Base-by-base conservation (phyloP, 2,329 filamentous ascomycete species). In the Bertia moriformis region DNA sequence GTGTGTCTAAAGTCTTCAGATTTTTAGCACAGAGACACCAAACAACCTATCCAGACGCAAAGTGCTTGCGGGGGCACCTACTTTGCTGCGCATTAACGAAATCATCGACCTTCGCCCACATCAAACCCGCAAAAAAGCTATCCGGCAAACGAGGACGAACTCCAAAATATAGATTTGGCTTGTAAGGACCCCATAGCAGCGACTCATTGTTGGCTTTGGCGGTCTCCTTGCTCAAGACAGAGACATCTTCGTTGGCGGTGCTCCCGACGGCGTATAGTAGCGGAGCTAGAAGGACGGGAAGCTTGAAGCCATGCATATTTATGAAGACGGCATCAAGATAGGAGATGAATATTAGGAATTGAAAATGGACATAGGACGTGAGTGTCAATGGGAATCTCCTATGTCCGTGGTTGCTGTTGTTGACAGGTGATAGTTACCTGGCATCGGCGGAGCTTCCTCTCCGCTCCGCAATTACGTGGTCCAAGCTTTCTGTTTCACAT, bases 181-280 rank as follows among this genome's bases (percentile, higher is more conserved):
- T 76, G 62, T 96, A 98, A 1, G 91, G 86, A 0, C 91, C 91
- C 91, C 91, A 98, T 64, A 96, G 69, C 49, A 98, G 67, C 52
- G 82, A 89, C 52, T 93, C 72, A 58, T 96, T 94, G 52, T 73
- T 74, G 18, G 45, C 44, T 18, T 51, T 40, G 4, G 48, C 51
- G 38, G 61, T 51, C 48, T 66, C 63, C 43, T 55, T 38, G 24
- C 20, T 38, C 29, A 45, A 19, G 22, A 45, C 33, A 18, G 38
- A 40, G n/a, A 24, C 41, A 30, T 42, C 40, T 5, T 38, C 41
- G n/a, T 7, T 7, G 15, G 10, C 32, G 17, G 32, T 7, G 15
- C 7, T 15, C 12, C 12, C 32, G 15, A 35, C 15, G 7, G 12
- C 15, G 17, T 35, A 35, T 7, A 35, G 32, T 7, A 35, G 15